Percentiles rank a stretch among this genome's conserved stretches.
Evolutionary conservation across 306 rosid genomes (phyloP).

Genomic region (Malus fusca): DNA sequence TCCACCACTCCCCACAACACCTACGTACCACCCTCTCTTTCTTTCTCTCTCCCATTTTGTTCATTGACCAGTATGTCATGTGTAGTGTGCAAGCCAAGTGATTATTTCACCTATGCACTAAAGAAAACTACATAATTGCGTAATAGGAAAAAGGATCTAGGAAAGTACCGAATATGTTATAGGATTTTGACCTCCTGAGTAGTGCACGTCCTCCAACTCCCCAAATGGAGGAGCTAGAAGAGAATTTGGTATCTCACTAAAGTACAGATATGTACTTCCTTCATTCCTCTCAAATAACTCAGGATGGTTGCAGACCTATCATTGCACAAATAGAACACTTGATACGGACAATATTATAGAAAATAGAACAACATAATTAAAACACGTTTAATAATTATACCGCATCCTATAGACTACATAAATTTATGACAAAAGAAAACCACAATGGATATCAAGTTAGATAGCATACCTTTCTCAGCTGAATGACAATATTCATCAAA

Average conservation of each 20-base stretch:
- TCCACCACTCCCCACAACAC: not conserved
- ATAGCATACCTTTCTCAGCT: slow-evolving; percentile 72
- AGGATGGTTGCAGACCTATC: slow-evolving; percentile 98
- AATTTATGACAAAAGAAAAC: slow-evolving; percentile 1
- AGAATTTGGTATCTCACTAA: slow-evolving; percentile 72
- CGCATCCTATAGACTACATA: slow-evolving; percentile 2
- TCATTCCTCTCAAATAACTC: slow-evolving; percentile 96
- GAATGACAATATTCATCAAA: slow-evolving; percentile 96
- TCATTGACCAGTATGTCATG: not conserved
- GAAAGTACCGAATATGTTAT: slow-evolving; percentile 62
- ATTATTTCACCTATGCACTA: not conserved
- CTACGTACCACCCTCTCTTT: not conserved
- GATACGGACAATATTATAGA: slow-evolving; percentile 4
- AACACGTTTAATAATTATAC: not conserved
- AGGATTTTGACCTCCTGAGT: slow-evolving; percentile 84
- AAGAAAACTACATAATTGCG: not conserved
- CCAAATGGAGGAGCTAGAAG: slow-evolving; percentile 94
- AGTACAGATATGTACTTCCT: slow-evolving; percentile 81
- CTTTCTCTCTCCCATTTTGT: not conserved
- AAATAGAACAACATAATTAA: slow-evolving; percentile 4
- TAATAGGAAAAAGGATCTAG: slow-evolving; percentile 2
- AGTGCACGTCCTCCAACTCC: slow-evolving; percentile 86
- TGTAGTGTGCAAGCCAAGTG: not conserved
- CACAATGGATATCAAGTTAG: slow-evolving; percentile 1
- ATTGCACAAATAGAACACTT: slow-evolving; percentile 21